Conservation (phyloP, 108 stramenopile genomes). For the Nitzschia inconspicua region DNA sequence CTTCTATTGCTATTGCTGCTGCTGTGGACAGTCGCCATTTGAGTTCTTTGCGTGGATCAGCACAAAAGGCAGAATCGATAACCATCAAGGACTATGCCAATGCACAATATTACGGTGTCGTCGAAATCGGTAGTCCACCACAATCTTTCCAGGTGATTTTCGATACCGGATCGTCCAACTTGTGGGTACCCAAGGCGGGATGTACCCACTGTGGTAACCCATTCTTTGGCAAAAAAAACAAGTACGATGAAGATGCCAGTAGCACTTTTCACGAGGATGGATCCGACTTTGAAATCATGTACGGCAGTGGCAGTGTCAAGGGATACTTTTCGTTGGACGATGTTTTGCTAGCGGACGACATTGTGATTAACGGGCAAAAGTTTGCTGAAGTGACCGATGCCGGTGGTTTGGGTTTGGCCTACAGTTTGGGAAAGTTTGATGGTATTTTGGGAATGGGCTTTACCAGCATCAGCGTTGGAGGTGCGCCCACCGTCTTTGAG, state of each 20-base stretch:
- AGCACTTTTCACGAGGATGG: conserved; percentile 54
- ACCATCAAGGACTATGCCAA: conserved; percentile 87
- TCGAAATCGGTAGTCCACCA: conserved; percentile 77
- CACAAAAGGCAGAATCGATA: conserved; percentile 47
- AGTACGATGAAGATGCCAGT: conserved; percentile 57
- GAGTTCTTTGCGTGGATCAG: background rate
- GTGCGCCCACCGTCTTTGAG: conserved; percentile 89
- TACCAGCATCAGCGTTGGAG: conserved; percentile 82
- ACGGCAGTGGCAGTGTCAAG: conserved; percentile 79
- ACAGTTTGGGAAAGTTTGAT: conserved; percentile 93
- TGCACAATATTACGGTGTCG: conserved; percentile 78
- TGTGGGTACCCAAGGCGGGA: conserved; percentile 93
- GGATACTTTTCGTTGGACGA: conserved; percentile 72
- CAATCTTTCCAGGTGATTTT: conserved; percentile 93
- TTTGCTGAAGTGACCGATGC: conserved; percentile 93
- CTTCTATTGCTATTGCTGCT: no score
- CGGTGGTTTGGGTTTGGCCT: conserved; percentile 96
- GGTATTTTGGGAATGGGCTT: conserved; percentile 98
- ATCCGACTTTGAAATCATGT: conserved; percentile 86
- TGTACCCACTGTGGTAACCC: conserved; percentile 68
- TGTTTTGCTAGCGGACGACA: conserved; percentile 72
- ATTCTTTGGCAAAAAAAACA: conserved; percentile 57
- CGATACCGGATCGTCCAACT: conserved; percentile 95
- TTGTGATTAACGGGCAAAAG: conserved; percentile 59
- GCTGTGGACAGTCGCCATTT: conserved; percentile 25